Evolutionary conservation across 192 early-diverging fungal species (phyloP), one percentile per base, ranked within the genome.

Genomic region (Coemansia sp.): DNA sequence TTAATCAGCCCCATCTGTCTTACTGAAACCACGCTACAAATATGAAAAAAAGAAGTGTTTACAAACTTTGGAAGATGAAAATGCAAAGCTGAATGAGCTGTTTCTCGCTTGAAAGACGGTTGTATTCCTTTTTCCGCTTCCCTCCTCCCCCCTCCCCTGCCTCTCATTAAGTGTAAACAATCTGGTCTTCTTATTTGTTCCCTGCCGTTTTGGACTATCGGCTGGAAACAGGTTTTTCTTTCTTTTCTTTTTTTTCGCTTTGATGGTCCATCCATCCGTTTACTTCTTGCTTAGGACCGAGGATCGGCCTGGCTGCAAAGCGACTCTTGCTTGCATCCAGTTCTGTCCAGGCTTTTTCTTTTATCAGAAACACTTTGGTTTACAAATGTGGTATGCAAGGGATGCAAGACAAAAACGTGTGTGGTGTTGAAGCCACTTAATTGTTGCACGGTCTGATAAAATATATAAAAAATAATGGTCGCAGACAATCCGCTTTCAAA

Each of bases 1-100:
- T 30, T 78, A 6, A 85, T 60, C 26, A 85, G 56, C 26, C 84
- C 84, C 84, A 85, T 85, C 34, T 30, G 45, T 48, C 45, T 48
- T 48, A 48, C 18, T 16, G 15, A 39, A 60, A 18, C 12, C 58
- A 20, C 34, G 38, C 34, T 18, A n/a, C 26, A 38, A 61, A 44
- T 34, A 21, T 26, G 14, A 39, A 38, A 7, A 65, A 15, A 53
- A 53, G 30, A 30, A 30, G 30, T 3, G 30, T 26, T 26, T 24
- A 11, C 14, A 39, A 43, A 61, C 58, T 11, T 18, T 34, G 1
- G 24, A 9, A 43, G 41, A 43, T 5, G 23, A 44, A 61, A 61
- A 26, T 20, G 44, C 30, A 30, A 30, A 30, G 30, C 30, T 30
- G 30, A 30, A 30, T 3, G 30, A 30, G 3, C 30, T 30, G 30